Evolutionary conservation across 495 filamentous ascomycete species (phyloP).

Genomic region (Aspergillus egyptiacus): DNA sequence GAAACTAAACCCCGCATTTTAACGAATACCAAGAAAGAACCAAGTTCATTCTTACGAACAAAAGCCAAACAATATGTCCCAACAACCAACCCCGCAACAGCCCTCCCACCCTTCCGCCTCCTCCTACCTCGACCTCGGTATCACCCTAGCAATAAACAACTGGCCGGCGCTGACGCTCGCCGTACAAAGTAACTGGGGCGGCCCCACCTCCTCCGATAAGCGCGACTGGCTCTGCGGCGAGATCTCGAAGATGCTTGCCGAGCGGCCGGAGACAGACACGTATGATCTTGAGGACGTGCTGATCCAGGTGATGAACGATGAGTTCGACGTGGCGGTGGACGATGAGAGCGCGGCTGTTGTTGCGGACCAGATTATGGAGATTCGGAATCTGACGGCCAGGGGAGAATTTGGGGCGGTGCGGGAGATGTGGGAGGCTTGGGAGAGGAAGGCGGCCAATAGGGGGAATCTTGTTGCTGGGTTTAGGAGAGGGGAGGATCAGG

Average conservation of each 20-base stretch:
- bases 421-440: constrained; percentile 59
- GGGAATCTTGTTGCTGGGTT: constrained; percentile 46
- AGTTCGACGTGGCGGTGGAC: constrained; percentile 88
- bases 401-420: constrained; percentile 66
- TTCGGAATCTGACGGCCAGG: constrained; percentile 52
- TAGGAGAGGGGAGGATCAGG: constrained; percentile 52
- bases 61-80: constrained; percentile 19
- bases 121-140: constrained; percentile 69
- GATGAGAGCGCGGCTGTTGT: constrained; percentile 76
- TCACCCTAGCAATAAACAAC: constrained; percentile 69
- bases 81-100: constrained; percentile 17
- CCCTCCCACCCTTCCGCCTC: constrained; percentile 17
- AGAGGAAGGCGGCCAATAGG: constrained; percentile 49
- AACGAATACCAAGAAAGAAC: too few relatives aligned
- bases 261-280: constrained; percentile 68
- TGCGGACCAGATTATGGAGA: constrained; percentile 62
- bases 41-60: not conserved
- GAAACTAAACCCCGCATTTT: not conserved
- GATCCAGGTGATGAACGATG: constrained; percentile 86
- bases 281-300: constrained; percentile 78
- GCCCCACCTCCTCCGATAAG: constrained; percentile 76
- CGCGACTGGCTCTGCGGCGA: constrained; percentile 93
- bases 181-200: constrained; percentile 83
- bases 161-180: constrained; percentile 87
- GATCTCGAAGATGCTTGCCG: constrained; percentile 71